phyloP scores from a whole-genome alignment of 176 grass and related monocot species.

The Leersia perrieri region DNA sequence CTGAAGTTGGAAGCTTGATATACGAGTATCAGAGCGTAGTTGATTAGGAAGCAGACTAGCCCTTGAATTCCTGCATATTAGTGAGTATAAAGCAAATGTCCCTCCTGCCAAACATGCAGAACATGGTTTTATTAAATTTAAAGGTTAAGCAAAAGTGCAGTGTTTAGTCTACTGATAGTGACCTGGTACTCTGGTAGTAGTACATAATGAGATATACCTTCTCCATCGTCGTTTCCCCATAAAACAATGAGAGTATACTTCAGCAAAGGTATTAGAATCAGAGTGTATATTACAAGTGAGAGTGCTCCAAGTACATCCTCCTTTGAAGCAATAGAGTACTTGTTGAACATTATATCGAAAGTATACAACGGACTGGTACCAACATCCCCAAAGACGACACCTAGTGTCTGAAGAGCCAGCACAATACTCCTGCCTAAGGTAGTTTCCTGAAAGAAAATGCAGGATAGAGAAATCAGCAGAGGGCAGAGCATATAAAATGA shows the following conservation, averaged over 20 bases:
- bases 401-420: constrained; percentile 89
- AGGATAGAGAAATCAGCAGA: constrained; percentile 28
- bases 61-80: constrained; percentile 96
- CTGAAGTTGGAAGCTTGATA: constrained; percentile 91
- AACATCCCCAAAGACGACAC: constrained; percentile 96
- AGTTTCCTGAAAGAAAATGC: constrained; percentile 67
- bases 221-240: constrained; percentile 91
- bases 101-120: constrained; percentile 72
- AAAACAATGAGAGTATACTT: constrained; percentile 92
- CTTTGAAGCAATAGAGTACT: constrained; percentile 76
- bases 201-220: constrained; percentile 68
- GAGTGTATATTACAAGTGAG: constrained; percentile 94
- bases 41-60: constrained; percentile 91
- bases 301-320: constrained; percentile 95
- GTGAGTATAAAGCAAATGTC: constrained; percentile 96
- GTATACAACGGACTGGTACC: constrained; percentile 96
- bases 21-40: constrained; percentile 82
- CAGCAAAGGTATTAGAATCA: constrained; percentile 91
- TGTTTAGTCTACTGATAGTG: constrained; percentile 14
- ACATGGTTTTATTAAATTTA: constrained; percentile 14
- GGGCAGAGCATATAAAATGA: not conserved
- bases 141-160: constrained; percentile 22
- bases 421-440: constrained; percentile 71
- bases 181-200: not conserved
- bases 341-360: constrained; percentile 99